These are phyloP conservation scores for Proliferodiscus dingleyae DNA, from an alignment of 2,329 filamentous ascomycete genomes.

Conservation along the genomic window DNA sequence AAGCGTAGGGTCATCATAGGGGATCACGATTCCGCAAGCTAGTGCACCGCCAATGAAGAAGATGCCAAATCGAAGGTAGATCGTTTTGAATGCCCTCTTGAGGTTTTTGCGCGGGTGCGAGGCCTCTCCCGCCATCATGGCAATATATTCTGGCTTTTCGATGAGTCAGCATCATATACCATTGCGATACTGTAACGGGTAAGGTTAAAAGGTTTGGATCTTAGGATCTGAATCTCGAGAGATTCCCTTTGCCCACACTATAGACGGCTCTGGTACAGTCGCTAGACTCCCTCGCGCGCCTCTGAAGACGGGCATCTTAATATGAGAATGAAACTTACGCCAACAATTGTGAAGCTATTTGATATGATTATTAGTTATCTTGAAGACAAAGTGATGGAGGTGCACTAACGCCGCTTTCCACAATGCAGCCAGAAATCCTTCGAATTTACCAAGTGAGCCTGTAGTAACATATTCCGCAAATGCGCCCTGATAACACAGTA, in stretches of 20 bases:
- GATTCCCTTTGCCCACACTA: no score
- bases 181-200: no score
- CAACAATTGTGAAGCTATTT: conserved; percentile 31
- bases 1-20: conserved; percentile 57
- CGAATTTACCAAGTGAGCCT: conserved; percentile 62
- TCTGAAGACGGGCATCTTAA: no score
- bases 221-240: no score
- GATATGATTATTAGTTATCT: not conserved
- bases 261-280: no score
- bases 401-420: conserved; percentile 41
- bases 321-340: no score
- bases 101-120: conserved; percentile 59
- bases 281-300: no score
- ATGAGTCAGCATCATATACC: no score
- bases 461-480: conserved; percentile 56
- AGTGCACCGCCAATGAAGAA: conserved; percentile 69
- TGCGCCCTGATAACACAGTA: conserved; percentile 52
- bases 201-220: no score
- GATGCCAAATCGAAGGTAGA: conserved; percentile 65
- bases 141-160: conserved; percentile 56
- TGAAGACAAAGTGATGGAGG: not conserved
- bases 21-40: conserved; percentile 59
- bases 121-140: conserved; percentile 65
- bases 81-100: conserved; percentile 66
- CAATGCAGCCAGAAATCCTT: conserved; percentile 58